Base-by-base conservation (phyloP, 768 basidiomycete species). In the Lactarius deliciosus region DNA sequence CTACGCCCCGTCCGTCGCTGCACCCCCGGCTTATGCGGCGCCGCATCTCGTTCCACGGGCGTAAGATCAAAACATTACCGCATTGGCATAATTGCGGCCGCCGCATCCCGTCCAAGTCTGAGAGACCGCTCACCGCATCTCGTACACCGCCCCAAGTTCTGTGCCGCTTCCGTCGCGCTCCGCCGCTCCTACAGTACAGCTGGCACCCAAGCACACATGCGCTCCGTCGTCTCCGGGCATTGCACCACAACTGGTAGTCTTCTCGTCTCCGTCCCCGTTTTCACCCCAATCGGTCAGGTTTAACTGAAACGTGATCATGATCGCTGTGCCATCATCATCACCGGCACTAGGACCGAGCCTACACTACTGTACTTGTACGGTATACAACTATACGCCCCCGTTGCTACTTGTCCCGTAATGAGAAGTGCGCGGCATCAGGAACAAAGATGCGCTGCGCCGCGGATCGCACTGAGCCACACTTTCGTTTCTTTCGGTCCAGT, bases 1-100 rank as follows among this genome's bases (percentile, higher is more conserved):
- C 43, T 20, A 45, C 25, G 22, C 50, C 36, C 50, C 22, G 25
- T 53, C 22, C 50, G 25, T 25, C 47, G 47, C 47, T 50, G 25
- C 5, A 13, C 47, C 47, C 5, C 50, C 50, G 50, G 25, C 1
- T 25, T 15, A 56, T 34, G 55, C 18, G 28, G 60, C 45, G 47
- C 32, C 45, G 45, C 20, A 13, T 15, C 10, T 60, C 32, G 20
- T 60, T 40, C 13, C 40, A 36, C 36, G 41, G 64, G 59, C 60
- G 59, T 25, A 60, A 53, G 11, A 56, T 65, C 54, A 54, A 65
- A 16, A 56, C 41, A 28, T 60, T 64, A 59, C 47, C 50, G 30
- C n/a, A 22, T n/a, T 16, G 3, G 25, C 10, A 32, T 56, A n/a
- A 18, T 56, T 32, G 30, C 55, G 55, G 55, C 55, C 30, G 55